These are phyloP conservation scores for Monilinia fructicola DNA, from an alignment of 2,329 filamentous ascomycete genomes.

Conservation along the genomic window DNA sequence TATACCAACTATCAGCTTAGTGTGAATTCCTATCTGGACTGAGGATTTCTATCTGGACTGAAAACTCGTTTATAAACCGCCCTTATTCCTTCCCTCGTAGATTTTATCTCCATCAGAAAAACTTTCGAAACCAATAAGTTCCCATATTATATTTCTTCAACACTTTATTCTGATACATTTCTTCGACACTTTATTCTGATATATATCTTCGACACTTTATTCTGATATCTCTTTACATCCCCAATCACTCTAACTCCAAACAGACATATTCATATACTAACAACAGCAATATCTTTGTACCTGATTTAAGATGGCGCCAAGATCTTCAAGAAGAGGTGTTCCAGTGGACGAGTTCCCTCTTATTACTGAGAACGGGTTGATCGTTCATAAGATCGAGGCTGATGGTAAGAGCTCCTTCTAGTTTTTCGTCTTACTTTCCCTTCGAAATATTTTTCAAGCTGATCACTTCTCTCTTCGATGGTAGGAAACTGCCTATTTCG, in stretches of 20 bases:
- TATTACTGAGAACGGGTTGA: slow-evolving; percentile 56
- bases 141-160: no score
- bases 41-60: no score
- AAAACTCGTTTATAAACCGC: no score
- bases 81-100: no score
- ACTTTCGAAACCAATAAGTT: no score
- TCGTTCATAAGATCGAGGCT: slow-evolving; percentile 57
- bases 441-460: slow-evolving; percentile 21
- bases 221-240: neutral
- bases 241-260: neutral
- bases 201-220: neutral
- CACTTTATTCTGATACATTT: neutral
- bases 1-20: no score
- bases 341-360: slow-evolving; percentile 52
- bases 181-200: neutral
- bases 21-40: no score
- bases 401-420: slow-evolving; percentile 54
- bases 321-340: neutral
- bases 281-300: no score
- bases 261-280: no score
- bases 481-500: slow-evolving; percentile 70
- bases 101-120: no score
- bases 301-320: neutral
- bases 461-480: slow-evolving; percentile 24
- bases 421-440: slow-evolving; percentile 16